phyloP scores from a whole-genome alignment of 1,284 basidiomycete species.

The Anthracocystis setariae region DNA sequence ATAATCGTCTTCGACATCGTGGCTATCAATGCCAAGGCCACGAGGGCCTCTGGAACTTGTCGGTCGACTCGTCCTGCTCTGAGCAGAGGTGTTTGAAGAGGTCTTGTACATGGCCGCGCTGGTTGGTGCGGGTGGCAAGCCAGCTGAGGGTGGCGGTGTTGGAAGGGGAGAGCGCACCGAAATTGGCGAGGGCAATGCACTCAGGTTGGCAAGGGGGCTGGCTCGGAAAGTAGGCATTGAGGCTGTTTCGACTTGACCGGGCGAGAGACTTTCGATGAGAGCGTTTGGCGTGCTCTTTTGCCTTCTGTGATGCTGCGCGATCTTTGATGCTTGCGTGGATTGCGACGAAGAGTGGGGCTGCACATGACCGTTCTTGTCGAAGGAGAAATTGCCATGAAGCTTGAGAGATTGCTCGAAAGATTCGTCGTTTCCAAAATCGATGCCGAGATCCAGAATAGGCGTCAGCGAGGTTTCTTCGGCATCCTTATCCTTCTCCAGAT shows the following conservation, averaged over 20 bases:
- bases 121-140: constrained; percentile 35
- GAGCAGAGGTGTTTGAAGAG: constrained; percentile 28
- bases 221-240: constrained; percentile 18
- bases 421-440: constrained; percentile 41
- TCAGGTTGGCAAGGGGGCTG: constrained; percentile 14
- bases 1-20: constrained; percentile 18
- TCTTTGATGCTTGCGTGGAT: not conserved
- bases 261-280: constrained; percentile 33
- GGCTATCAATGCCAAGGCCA: not conserved
- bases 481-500: constrained; percentile 11
- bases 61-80: constrained; percentile 34
- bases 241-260: constrained; percentile 25
- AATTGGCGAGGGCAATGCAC: constrained; percentile 9
- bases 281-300: constrained; percentile 25
- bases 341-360: constrained; percentile 5
- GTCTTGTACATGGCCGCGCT: constrained; percentile 29
- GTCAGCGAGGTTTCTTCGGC: constrained; percentile 42
- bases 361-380: constrained; percentile 9
- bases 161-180: constrained; percentile 26
- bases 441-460: constrained; percentile 50
- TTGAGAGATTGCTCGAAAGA: constrained; percentile 32
- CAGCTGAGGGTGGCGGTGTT: constrained; percentile 38
- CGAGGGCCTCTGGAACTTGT: constrained; percentile 8
- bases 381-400: constrained; percentile 34
- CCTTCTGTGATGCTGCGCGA: constrained; percentile 1